Percentiles rank a stretch among this genome's conserved stretches.
These are phyloP conservation scores for Mortierella sp. DNA, from an alignment of 371 early-diverging fungal genomes.

Conservation along the genomic window DNA sequence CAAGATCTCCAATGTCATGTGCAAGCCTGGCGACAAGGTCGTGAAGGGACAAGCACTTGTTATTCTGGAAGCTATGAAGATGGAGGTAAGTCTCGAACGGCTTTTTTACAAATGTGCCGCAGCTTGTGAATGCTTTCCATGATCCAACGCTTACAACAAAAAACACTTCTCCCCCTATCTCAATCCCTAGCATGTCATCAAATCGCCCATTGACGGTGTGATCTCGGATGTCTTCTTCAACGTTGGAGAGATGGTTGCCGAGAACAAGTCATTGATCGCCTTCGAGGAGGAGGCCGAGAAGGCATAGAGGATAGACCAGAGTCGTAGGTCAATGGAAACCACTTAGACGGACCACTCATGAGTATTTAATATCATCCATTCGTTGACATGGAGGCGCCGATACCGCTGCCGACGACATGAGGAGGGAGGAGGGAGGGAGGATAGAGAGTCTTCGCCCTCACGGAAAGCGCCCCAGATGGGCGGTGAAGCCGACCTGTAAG, in stretches of 20 bases:
- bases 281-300: constrained; percentile 62
- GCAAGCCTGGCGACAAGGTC: constrained; percentile 86
- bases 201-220: constrained; percentile 82
- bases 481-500: no score
- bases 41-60: constrained; percentile 84
- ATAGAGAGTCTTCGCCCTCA: no score
- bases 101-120: no score
- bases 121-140: no score
- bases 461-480: no score
- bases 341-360: neutral
- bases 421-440: no score
- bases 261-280: constrained; percentile 83
- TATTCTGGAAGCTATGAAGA: constrained; percentile 98
- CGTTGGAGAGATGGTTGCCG: constrained; percentile 91
- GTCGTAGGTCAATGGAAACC: neutral
- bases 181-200: constrained; percentile 79
- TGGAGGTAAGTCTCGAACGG: constrained; percentile 74
- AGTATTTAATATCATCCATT: no score
- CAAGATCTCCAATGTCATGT: constrained; percentile 90
- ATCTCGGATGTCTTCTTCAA: constrained; percentile 80
- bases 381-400: no score
- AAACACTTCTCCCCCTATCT: no score
- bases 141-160: no score
- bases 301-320: constrained; percentile 9
- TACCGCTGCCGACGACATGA: no score